Evolutionary conservation across 768 basidiomycete species (phyloP).

Genomic region (Hericium alpestre): DNA sequence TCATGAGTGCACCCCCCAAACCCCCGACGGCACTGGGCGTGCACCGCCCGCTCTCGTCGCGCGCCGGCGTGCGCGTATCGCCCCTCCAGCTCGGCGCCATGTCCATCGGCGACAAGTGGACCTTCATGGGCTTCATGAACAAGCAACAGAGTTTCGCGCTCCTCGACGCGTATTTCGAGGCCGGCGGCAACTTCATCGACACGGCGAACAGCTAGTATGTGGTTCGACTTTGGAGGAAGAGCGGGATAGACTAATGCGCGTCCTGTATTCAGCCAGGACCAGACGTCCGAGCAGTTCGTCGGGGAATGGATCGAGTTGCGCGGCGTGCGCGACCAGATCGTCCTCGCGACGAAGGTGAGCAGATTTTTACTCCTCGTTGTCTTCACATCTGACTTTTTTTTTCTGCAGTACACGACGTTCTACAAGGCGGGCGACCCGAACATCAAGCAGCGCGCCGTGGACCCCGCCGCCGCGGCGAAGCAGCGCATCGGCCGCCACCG

Average conservation of each 20-base stretch:
- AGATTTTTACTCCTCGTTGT: conserved; percentile 5
- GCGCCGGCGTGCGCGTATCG: conserved; percentile 17
- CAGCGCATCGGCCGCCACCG: conserved; percentile 37
- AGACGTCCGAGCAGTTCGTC: conserved; percentile 22
- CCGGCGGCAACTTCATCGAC: conserved; percentile 8
- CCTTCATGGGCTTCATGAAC: conserved; percentile 25
- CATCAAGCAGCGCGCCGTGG: conserved; percentile 35
- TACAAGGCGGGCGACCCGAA: conserved; percentile 12
- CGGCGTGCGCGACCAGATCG: conserved; percentile 25
- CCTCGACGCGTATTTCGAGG: conserved; percentile 25
- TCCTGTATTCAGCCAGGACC: conserved; percentile 9
- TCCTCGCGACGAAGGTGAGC: conserved; percentile 17
- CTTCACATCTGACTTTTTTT: not conserved
- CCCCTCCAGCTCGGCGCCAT: conserved; percentile 18
- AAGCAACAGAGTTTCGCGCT: conserved; percentile 27
- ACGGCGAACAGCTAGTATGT: not conserved
- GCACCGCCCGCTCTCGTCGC: conserved; percentile 10
- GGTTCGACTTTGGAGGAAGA: no score
- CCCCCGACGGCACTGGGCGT: conserved; percentile 7
- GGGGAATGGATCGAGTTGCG: conserved; percentile 29
- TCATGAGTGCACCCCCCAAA: not conserved
- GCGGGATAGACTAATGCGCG: not conserved
- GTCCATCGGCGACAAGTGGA: conserved; percentile 13
- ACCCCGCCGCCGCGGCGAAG: conserved; percentile 32
- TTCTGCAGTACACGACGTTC: not conserved